These are phyloP conservation scores for Lycium barbarum DNA, from an alignment of 257 asterid species.

Conservation along the genomic window DNA sequence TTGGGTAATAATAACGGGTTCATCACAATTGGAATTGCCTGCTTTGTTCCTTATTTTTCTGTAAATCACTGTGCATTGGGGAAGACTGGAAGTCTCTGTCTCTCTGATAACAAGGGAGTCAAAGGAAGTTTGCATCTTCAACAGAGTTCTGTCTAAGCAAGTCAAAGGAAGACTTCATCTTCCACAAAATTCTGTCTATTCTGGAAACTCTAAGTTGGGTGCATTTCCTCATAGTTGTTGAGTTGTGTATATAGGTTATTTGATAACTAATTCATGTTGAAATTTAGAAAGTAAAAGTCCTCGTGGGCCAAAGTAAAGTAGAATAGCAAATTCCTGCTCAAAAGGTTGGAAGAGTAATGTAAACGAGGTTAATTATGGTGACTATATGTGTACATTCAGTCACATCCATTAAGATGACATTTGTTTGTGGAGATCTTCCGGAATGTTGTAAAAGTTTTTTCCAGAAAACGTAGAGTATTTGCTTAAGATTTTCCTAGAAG, in stretches of 20 bases:
- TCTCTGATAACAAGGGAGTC: not conserved
- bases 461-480: no score
- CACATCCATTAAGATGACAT: not conserved
- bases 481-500: no score
- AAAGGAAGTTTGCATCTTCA: not conserved
- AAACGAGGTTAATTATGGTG: not conserved
- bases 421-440: not conserved
- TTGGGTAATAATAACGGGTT: not conserved
- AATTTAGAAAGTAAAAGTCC: not conserved
- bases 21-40: not conserved
- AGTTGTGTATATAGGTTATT: not conserved
- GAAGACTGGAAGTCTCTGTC: not conserved
- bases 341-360: not conserved
- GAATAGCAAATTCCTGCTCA: not conserved
- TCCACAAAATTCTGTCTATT: not conserved
- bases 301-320: not conserved
- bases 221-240: not conserved
- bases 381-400: not conserved
- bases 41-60: not conserved
- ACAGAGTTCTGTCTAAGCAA: not conserved
- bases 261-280: not conserved
- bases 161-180: not conserved
- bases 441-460: not conserved
- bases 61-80: conserved; percentile 3
- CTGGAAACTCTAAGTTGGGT: not conserved